Evolutionary conservation across 1,284 basidiomycete species (phyloP), one percentile per base, ranked within the genome.

Genomic region (Ganoderma leucocontextum): DNA sequence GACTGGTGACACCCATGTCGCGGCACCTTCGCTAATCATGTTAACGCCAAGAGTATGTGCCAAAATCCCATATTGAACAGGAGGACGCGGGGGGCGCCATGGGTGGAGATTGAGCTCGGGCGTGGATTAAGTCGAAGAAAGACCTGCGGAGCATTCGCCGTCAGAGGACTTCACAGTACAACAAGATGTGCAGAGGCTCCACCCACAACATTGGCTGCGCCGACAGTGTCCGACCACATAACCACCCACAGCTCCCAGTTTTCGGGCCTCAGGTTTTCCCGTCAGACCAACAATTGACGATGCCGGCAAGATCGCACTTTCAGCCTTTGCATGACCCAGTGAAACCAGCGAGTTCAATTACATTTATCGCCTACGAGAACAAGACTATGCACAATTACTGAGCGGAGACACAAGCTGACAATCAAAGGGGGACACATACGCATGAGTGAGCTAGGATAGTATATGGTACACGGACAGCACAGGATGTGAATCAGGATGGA

Each of bases 401-500:
- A 72, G 65, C 44, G 67, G 60, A 63, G 53, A 49, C 63, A 67
- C 59, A 62, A 41, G 25, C 53, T 53, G 38, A 64, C 63, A 65
- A 59, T 61, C 63, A 53, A 53, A 39, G 61, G 57, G 33, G 29
- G 53, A 42, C 36, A 67, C 69, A 69, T 70, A 70, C 65, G 71
- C 67, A 67, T 67, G 62, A 52, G 39, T 13, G 58, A 39, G 71
- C 62, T 70, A 70, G 33, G 38, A 62, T 72, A 72, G 52, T 67
- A 68, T 72, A 72, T 62, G 69, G 65, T 72, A 72, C 71, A 70
- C 61, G 65, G 67, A 47, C 49, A 57, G 66, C 57, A 49, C 38
- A 60, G 22, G 58, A 39, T 42, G 41, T 15, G 41, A 29, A 22
- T 62, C n/a, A 22, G 39, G 25, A 29, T 29, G 41, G 42, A 29